A percentile compares a stretch with the other conserved stretches of the same genome.
Conservation (phyloP, 805 yeast species). For the Helenozyma baotianmanensis region DNA sequence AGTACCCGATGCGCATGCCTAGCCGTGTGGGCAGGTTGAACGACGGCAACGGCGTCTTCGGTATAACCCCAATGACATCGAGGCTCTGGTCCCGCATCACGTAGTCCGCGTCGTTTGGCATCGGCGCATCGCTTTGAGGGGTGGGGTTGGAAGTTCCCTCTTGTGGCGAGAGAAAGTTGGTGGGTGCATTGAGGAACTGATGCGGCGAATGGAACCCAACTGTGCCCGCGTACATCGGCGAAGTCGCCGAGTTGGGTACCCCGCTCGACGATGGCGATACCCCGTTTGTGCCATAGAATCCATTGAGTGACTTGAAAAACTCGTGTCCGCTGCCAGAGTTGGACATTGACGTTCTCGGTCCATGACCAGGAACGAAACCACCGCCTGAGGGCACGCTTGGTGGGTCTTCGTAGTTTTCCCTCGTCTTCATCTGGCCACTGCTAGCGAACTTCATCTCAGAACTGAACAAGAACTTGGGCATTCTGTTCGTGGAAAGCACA, state of each 20-base stretch:
- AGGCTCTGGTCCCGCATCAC: constrained; percentile 46
- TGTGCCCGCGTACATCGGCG: constrained; percentile 20
- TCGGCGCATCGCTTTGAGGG: neutral
- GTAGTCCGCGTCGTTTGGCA: constrained; percentile 15
- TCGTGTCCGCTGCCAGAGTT: constrained; percentile 7
- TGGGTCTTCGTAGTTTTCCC: no score
- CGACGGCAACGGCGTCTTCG: constrained; percentile 59
- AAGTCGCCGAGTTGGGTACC: constrained; percentile 15
- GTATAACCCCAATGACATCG: constrained; percentile 53
- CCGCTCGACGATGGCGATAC: constrained; percentile 18
- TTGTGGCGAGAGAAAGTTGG: constrained; percentile 30
- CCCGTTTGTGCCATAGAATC: constrained; percentile 10
- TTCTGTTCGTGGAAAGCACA: constrained; percentile 63
- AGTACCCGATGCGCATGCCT: constrained; percentile 67
- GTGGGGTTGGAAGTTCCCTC: constrained; percentile 12
- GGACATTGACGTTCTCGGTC: neutral
- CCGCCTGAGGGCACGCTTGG: no score
- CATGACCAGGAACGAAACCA: neutral
- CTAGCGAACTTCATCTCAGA: no score
- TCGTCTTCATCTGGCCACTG: no score
- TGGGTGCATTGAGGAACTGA: constrained; percentile 30
- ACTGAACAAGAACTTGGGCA: constrained; percentile 43
- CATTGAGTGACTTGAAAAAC: constrained; percentile 16
- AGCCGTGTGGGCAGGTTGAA: constrained; percentile 67
- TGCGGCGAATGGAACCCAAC: constrained; percentile 34